These are phyloP conservation scores for Neurospora sp. DNA, from an alignment of 495 filamentous ascomycete genomes.

Conservation along the genomic window DNA sequence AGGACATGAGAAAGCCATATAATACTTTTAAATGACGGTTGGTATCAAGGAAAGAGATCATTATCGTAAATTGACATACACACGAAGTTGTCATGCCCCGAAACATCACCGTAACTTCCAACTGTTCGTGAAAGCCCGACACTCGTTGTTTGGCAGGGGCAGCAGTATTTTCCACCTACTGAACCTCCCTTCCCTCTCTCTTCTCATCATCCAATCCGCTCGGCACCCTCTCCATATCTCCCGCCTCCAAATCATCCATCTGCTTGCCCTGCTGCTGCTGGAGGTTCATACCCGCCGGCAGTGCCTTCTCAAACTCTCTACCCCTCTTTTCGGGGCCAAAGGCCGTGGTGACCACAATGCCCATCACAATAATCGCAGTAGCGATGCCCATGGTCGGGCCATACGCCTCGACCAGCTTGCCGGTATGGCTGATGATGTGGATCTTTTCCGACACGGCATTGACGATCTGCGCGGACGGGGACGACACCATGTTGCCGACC, in stretches of 20 bases:
- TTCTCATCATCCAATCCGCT: background rate
- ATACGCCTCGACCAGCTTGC: slow-evolving; percentile 50
- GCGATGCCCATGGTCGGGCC: slow-evolving; percentile 60
- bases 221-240: background rate
- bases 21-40: background rate
- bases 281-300: slow-evolving; percentile 45
- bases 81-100: background rate
- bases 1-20: background rate
- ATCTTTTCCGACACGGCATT: slow-evolving; percentile 53
- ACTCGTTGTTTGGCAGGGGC: background rate
- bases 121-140: background rate
- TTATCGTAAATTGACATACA: background rate
- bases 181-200: background rate
- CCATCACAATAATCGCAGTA: slow-evolving; percentile 55
- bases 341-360: slow-evolving; percentile 51
- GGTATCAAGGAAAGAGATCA: background rate
- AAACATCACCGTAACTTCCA: background rate
- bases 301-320: slow-evolving; percentile 51
- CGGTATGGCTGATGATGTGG: slow-evolving; percentile 34
- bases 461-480: slow-evolving; percentile 61
- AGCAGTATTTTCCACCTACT: background rate
- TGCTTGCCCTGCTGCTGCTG: slow-evolving; percentile 1
- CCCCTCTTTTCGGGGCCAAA: slow-evolving; percentile 58
- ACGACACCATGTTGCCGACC: slow-evolving; percentile 66
- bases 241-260: slow-evolving; percentile 13